Base-by-base conservation (phyloP, 2,329 filamentous ascomycete genomes). In the Mycosphaerella sp. region DNA sequence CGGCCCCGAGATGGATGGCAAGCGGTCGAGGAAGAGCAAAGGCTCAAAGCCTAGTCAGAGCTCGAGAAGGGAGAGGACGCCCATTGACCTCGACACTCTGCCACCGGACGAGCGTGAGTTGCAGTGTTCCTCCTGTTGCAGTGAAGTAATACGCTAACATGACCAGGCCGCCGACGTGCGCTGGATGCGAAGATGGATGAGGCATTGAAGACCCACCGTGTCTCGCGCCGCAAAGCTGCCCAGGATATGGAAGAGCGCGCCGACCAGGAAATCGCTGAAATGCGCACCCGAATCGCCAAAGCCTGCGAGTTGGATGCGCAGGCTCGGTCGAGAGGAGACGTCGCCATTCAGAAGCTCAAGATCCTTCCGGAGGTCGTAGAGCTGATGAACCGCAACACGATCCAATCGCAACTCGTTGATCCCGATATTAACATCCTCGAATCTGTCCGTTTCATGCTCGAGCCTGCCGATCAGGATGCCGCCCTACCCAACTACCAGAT, bases 401-500 rank as follows among this genome's bases (percentile, higher is more conserved):
- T 92, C 29, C 88, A 87, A 67, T 80, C 89, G 62, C 86, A 87
- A 31, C 84, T 97, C 47, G 83, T 96, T 40, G 92, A 96, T 62
- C 92, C 92, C 0, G 93, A 98, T 67, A 95, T 87, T 67, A 96
- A 97, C 74, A 86, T 98, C 59, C 77, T 98, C 39, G 89, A 95
- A 72, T 88, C 91, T 11, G 89, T 98, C 66, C 90, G 92, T 68
- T 97, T 95, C 79, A 97, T 97, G 79, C 81, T 98, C 21, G 93
- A 98, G 70, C 93, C 93, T 0, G 80, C 97, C 44, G 90, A 92
- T 64, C 61, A 65, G 55, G 92, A 97, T 68, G 93, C 92, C 54
- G 92, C 89, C 57, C 80, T 98, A 47, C 93, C 93, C 0, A 92
- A 93, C 31, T 98, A 96, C 75, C 93, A 93, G 69, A 97, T 98